Conservation (phyloP, 2,329 filamentous ascomycete genomes). For the Colletotrichum sp. region DNA sequence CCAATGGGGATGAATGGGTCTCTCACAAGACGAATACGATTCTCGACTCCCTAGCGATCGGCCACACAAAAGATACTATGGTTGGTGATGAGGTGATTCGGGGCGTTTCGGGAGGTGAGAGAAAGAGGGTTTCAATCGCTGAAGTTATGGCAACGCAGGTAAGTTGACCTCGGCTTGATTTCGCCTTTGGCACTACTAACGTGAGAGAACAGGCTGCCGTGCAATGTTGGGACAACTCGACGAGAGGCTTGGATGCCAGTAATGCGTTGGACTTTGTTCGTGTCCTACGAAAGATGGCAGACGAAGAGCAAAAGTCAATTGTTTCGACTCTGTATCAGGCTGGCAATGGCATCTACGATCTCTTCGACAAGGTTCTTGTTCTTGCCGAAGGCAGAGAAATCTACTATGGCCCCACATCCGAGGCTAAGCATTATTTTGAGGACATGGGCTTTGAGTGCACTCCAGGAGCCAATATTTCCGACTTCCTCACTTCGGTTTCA, state of each 20-base stretch:
- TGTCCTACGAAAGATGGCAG: slow-evolving; percentile 68
- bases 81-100: slow-evolving; percentile 74
- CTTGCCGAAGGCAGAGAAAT: slow-evolving; percentile 80
- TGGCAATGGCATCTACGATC: slow-evolving; percentile 69
- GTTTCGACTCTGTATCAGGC: slow-evolving; percentile 76
- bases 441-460: slow-evolving; percentile 72
- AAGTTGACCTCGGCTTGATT: slow-evolving; percentile 9
- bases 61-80: slow-evolving; percentile 69
- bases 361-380: slow-evolving; percentile 77
- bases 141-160: slow-evolving; percentile 58
- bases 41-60: slow-evolving; percentile 67
- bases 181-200: neutral
- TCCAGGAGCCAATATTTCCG: slow-evolving; percentile 67
- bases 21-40: slow-evolving; percentile 34
- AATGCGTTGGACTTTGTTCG: slow-evolving; percentile 77
- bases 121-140: slow-evolving; percentile 77
- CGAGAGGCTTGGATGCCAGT: slow-evolving; percentile 73
- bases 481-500: slow-evolving; percentile 74
- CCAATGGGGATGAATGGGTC: slow-evolving; percentile 22
- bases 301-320: slow-evolving; percentile 66
- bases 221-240: slow-evolving; percentile 77
- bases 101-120: slow-evolving; percentile 65
- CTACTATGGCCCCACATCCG: slow-evolving; percentile 68
- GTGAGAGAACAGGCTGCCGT: slow-evolving; percentile 49
- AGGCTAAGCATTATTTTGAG: slow-evolving; percentile 70